Percentiles rank a stretch among this genome's conserved stretches.
Evolutionary conservation across 164 flowering plant genomes (phyloP).

Genomic region (Amborella trichopoda): DNA sequence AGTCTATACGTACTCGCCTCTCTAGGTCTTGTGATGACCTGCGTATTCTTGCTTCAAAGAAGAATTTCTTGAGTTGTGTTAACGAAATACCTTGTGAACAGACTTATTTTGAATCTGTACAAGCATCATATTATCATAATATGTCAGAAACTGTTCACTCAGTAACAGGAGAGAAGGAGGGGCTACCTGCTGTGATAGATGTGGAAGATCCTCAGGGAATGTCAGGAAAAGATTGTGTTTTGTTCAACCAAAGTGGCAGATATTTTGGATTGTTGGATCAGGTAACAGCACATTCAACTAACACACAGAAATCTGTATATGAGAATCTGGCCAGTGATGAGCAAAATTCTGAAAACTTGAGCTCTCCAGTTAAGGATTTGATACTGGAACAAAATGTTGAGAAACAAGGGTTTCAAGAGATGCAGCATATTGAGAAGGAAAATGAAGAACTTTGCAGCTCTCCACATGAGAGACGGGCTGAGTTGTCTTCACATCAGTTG

Average conservation of each 20-base stretch:
- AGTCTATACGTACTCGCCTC: no score
- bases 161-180: not conserved
- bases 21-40: constrained; percentile 52
- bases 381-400: no score
- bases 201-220: not conserved
- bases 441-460: not conserved
- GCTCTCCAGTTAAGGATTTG: constrained; percentile 34
- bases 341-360: no score
- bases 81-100: constrained; percentile 3
- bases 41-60: constrained; percentile 16
- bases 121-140: constrained; percentile 3
- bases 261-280: constrained; percentile 13
- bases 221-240: constrained; percentile 5
- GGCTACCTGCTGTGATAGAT: no score
- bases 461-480: constrained; percentile 20
- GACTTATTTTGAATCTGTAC: not conserved
- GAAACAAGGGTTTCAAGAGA: no score
- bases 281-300: constrained; percentile 14
- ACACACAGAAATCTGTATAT: not conserved
- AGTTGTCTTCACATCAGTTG: constrained; percentile 38
- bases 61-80: constrained; percentile 16
- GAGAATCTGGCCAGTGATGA: constrained; percentile 13
- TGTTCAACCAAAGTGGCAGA: constrained; percentile 10
- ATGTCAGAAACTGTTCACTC: constrained; percentile 1
- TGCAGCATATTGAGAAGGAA: no score